A percentile compares a stretch with the other conserved stretches of the same genome.
phyloP scores from a whole-genome alignment of 345 rosid species.

The Eucalyptus regnans region DNA sequence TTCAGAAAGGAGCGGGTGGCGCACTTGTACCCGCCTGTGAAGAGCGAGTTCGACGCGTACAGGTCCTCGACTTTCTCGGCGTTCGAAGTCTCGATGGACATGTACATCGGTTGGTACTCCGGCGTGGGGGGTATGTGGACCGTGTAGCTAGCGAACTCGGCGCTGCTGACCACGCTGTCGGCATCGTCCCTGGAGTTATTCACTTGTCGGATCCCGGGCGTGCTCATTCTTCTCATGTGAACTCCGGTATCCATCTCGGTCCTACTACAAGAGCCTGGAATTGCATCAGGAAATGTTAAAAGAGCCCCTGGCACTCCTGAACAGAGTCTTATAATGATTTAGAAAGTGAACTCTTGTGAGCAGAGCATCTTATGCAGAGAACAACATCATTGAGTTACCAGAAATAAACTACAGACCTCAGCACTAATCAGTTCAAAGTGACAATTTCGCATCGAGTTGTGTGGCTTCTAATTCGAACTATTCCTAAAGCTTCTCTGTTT shows the following conservation, averaged over 20 bases:
- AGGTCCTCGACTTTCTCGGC: slow-evolving; percentile 5
- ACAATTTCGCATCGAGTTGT: not conserved
- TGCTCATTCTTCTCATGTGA: not conserved
- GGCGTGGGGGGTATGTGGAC: slow-evolving; percentile 6
- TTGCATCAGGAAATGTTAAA: not conserved
- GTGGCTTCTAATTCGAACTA: not conserved
- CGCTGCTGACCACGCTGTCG: not conserved
- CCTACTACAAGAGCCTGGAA: not conserved
- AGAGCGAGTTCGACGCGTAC: slow-evolving; percentile 5
- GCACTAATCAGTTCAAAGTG: not conserved
- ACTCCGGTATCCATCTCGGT: not conserved
- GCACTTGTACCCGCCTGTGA: slow-evolving; percentile 5
- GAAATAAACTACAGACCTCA: not conserved
- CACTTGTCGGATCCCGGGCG: not conserved
- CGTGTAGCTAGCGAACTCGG: slow-evolving; percentile 3
- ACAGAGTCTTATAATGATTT: not conserved
- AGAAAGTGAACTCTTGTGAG: not conserved
- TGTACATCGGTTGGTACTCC: slow-evolving; percentile 1
- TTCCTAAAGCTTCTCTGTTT: not conserved
- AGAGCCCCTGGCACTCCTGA: not conserved
- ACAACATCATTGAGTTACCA: not conserved
- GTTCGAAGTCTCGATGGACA: slow-evolving; percentile 1
- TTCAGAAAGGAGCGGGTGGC: slow-evolving; percentile 3
- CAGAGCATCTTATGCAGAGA: not conserved
- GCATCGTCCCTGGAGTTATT: not conserved